Base-by-base conservation (phyloP, 2,329 filamentous ascomycete species). In the Beauveria medogensis region DNA sequence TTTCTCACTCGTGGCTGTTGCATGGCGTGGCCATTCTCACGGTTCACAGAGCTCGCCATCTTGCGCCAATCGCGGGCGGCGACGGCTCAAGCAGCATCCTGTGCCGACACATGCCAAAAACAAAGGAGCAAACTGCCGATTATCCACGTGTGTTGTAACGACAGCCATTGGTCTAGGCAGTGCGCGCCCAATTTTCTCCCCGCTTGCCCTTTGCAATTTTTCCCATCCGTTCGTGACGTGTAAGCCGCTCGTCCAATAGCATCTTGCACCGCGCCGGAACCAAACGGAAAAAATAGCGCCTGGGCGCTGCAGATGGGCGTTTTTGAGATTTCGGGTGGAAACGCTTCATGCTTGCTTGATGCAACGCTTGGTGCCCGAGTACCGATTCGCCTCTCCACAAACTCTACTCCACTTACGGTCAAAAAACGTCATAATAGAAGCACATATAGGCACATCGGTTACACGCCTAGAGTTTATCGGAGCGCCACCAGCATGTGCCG, bases 261-360 rank as follows among this genome's bases (percentile, higher is more conserved):
- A 24, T 52, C 40, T 44, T 22, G 47, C 56, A 44, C 48, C 16
- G n/a, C 34, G 26, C 47, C 56, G 56, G 56, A 41, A 59, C 20
- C 47, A 43, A 30, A 59, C 56, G 56, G 56, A 37, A 37, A 34
- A 37, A 37, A 51, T 20, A 34, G 47, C 18, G 26, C 56, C 46
- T 44, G 40, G 47, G 56, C 47, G 24, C 37, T 52, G 12, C 10
- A 16, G 55, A 57, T 57, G 34, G 20, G 30, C 14, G 20, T 40
- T 55, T 55, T 55, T 34, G 18, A 57, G 47, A 59, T 52, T 28
- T 59, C 56, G 56, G 56, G 56, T 52, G 56, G 37, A 52, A 59
- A 59, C 56, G 56, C 47, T 52, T 59, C 40, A n/a, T 52, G 44
- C 44, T 43, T 41, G 34, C 18, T 51, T 48, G 56, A 59, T 59